Conservation (phyloP, 768 basidiomycete genomes). For the Pleurotus giganteus region DNA sequence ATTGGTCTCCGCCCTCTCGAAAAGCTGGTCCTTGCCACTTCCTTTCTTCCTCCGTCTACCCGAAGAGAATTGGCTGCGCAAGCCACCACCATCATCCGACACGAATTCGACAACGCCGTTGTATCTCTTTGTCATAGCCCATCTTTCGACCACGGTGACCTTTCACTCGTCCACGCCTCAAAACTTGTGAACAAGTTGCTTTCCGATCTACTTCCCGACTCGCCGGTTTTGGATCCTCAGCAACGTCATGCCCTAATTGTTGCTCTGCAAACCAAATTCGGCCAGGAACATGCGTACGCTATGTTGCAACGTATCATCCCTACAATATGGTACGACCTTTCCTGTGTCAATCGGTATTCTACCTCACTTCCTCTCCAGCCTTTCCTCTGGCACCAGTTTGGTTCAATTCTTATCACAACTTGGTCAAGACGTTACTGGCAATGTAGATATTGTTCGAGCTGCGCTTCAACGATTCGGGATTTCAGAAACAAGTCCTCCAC, state of each 20-base stretch:
- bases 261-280: conserved; percentile 78
- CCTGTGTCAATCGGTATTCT: not conserved
- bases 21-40: conserved; percentile 69
- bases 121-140: conserved; percentile 75
- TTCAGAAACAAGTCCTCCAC: conserved; percentile 67
- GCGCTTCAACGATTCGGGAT: conserved; percentile 75
- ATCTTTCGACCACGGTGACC: conserved; percentile 79
- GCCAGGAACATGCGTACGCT: conserved; percentile 70
- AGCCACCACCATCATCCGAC: conserved; percentile 66
- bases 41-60: conserved; percentile 62
- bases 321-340: conserved; percentile 56
- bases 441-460: conserved; percentile 66
- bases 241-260: conserved; percentile 76
- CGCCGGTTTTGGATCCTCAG: conserved; percentile 65
- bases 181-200: conserved; percentile 83
- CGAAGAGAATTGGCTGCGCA: conserved; percentile 58
- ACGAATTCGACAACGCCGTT: conserved; percentile 78
- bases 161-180: conserved; percentile 69
- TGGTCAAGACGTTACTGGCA: conserved; percentile 76
- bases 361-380: conserved; percentile 36
- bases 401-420: conserved; percentile 76
- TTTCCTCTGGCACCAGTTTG: conserved; percentile 64
- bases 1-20: conserved; percentile 79
- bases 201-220: conserved; percentile 64
- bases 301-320: conserved; percentile 75